These are phyloP conservation scores for Pleurotus tuoliensis DNA, from an alignment of 768 basidiomycete genomes.

Conservation along the genomic window DNA sequence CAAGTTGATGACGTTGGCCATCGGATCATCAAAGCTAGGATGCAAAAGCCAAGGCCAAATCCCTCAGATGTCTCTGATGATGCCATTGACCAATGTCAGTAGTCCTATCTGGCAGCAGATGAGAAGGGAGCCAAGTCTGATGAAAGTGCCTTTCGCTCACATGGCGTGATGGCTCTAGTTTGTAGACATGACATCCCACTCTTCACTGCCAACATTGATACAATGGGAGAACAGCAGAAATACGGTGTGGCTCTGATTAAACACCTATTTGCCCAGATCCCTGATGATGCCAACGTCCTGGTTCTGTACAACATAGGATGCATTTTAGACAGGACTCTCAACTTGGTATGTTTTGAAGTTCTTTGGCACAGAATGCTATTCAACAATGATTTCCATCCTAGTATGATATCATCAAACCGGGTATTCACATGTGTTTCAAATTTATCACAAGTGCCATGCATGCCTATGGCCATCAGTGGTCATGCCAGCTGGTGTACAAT, in stretches of 20 bases:
- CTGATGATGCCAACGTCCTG: constrained; percentile 19
- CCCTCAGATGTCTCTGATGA: constrained; percentile 23
- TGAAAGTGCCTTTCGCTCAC: constrained; percentile 25
- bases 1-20: constrained; percentile 28
- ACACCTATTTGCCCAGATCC: constrained; percentile 24
- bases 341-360: constrained; percentile 18
- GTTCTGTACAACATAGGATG: constrained; percentile 32
- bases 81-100: constrained; percentile 30
- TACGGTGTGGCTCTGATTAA: constrained; percentile 31
- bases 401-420: constrained; percentile 23
- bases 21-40: constrained; percentile 19
- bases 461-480: constrained; percentile 34
- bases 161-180: constrained; percentile 32
- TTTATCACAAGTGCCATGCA: constrained; percentile 31
- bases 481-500: constrained; percentile 30
- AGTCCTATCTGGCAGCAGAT: constrained; percentile 26
- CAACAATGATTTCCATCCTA: constrained; percentile 1
- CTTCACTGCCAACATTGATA: constrained; percentile 34
- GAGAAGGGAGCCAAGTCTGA: constrained; percentile 23
- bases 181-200: constrained; percentile 34
- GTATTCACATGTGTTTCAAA: constrained; percentile 15
- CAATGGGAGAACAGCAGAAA: constrained; percentile 34
- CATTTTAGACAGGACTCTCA: constrained; percentile 24
- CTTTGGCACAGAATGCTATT: background rate
- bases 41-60: constrained; percentile 5